A percentile compares a stretch with the other conserved stretches of the same genome.
Evolutionary conservation across 805 yeast genomes (phyloP).

Genomic region (Candida tallmaniae): DNA sequence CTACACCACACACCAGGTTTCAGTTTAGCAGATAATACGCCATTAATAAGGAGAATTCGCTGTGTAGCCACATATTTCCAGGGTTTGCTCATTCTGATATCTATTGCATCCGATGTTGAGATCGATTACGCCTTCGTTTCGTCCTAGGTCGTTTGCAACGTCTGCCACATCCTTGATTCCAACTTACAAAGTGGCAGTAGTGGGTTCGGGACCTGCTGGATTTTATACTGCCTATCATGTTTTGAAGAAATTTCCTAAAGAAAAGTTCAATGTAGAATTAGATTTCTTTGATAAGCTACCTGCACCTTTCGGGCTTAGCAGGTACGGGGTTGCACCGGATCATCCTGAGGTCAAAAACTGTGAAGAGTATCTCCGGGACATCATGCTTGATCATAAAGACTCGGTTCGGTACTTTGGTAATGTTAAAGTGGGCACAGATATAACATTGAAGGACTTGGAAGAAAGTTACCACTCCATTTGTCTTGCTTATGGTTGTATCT

Average conservation of each 20-base stretch:
- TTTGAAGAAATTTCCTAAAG: conserved; percentile 41
- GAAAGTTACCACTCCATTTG: conserved; percentile 67
- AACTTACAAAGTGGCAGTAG: conserved; percentile 55
- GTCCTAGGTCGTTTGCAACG: background rate
- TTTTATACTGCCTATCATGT: conserved; percentile 82
- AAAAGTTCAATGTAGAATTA: conserved; percentile 34
- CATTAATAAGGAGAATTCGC: too few species aligned
- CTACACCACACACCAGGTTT: too few species aligned
- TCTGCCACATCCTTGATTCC: conserved; percentile 4
- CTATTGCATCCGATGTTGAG: too few species aligned
- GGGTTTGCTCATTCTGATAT: too few species aligned
- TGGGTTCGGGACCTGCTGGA: conserved; percentile 97
- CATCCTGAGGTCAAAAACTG: conserved; percentile 94
- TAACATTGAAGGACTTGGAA: conserved; percentile 47
- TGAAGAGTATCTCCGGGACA: conserved; percentile 63
- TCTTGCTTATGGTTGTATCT: conserved; percentile 76
- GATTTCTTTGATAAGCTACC: conserved; percentile 84
- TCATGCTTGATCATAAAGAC: conserved; percentile 24
- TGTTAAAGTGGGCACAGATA: conserved; percentile 59
- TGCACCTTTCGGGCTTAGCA: conserved; percentile 83
- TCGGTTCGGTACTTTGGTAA: conserved; percentile 61
- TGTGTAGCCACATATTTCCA: too few species aligned
- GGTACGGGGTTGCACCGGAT: conserved; percentile 99
- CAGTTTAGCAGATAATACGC: too few species aligned
- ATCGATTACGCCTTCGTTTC: too few species aligned